Evolutionary conservation across 495 filamentous ascomycete species (phyloP).

Genomic region (Aspergillus conjunctus): DNA sequence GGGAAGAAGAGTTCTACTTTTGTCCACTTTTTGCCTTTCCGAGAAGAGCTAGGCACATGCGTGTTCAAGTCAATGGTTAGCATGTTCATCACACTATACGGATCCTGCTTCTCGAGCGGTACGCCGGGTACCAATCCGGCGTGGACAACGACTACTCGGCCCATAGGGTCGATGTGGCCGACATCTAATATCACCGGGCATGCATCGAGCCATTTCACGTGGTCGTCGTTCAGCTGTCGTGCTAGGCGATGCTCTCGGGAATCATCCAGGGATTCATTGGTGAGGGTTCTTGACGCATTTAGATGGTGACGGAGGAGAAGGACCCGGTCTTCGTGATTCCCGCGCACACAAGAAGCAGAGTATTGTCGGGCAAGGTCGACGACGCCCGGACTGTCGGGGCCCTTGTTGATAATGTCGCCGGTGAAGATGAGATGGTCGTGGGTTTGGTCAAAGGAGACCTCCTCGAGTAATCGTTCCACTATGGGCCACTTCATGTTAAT

Average conservation of each 20-base stretch:
- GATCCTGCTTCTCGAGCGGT: constrained; percentile 71
- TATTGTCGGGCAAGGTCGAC: constrained; percentile 70
- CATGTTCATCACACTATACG: constrained; percentile 88
- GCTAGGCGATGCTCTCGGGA: constrained; percentile 51
- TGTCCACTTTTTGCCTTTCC: constrained; percentile 65
- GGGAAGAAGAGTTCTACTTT: constrained; percentile 50
- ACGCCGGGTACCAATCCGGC: constrained; percentile 79
- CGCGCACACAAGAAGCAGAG: constrained; percentile 77
- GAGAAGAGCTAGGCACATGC: constrained; percentile 59
- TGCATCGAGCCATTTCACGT: constrained; percentile 67
- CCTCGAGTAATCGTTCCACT: constrained; percentile 67
- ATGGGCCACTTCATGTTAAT: constrained; percentile 14
- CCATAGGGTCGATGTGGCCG: constrained; percentile 57
- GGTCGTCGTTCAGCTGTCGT: constrained; percentile 54
- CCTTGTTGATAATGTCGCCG: constrained; percentile 87
- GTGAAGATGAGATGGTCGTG: constrained; percentile 79
- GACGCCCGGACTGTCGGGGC: constrained; percentile 79
- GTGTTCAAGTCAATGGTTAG: constrained; percentile 68
- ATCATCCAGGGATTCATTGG: constrained; percentile 21
- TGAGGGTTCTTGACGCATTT: constrained; percentile 26
- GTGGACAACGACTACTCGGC: constrained; percentile 74
- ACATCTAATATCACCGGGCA: constrained; percentile 77
- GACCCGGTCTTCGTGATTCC: constrained; percentile 90
- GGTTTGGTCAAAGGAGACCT: constrained; percentile 61
- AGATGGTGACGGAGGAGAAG: constrained; percentile 56